phyloP scores from a whole-genome alignment of 2,329 filamentous ascomycete genomes.

The Pseudocercospora ulei region DNA sequence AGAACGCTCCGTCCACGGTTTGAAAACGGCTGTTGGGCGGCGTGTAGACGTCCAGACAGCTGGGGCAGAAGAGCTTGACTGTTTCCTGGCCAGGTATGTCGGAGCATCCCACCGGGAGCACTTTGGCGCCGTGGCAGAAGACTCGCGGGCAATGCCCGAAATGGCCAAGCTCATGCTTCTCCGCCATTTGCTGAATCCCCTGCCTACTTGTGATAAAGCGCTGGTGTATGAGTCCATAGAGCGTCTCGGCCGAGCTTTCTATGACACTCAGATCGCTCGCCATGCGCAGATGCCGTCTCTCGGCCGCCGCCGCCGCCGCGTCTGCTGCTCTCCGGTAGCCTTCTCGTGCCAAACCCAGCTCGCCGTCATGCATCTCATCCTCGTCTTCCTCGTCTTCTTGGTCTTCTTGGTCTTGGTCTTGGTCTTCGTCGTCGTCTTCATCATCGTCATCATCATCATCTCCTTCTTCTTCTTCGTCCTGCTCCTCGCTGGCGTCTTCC shows the following conservation, averaged over 20 bases:
- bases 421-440: conserved; percentile 88
- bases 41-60: conserved; percentile 92
- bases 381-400: conserved; percentile 55
- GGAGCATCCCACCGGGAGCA: conserved; percentile 83
- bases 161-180: conserved; percentile 95
- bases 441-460: conserved; percentile 65
- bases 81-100: conserved; percentile 95
- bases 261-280: conserved; percentile 90
- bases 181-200: conserved; percentile 97
- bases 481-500: conserved; percentile 82
- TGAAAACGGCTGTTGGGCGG: conserved; percentile 96
- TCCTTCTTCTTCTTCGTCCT: conserved; percentile 60
- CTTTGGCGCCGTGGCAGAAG: conserved; percentile 79
- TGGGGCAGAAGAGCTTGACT: conserved; percentile 95
- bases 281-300: conserved; percentile 73
- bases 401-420: conserved; percentile 65
- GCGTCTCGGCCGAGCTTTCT: conserved; percentile 92
- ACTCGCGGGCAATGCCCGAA: conserved; percentile 94
- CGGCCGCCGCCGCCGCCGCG: conserved; percentile 40
- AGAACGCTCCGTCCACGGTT: conserved; percentile 94
- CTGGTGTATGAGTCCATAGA: conserved; percentile 97
- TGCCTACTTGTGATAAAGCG: conserved; percentile 94
- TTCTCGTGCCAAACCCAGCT: conserved; percentile 36
- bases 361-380: conserved; percentile 49
- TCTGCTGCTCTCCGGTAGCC: conserved; percentile 29